Base-by-base conservation (phyloP, 352 stramenopile genomes). In the Pelagophyceae sp. region DNA sequence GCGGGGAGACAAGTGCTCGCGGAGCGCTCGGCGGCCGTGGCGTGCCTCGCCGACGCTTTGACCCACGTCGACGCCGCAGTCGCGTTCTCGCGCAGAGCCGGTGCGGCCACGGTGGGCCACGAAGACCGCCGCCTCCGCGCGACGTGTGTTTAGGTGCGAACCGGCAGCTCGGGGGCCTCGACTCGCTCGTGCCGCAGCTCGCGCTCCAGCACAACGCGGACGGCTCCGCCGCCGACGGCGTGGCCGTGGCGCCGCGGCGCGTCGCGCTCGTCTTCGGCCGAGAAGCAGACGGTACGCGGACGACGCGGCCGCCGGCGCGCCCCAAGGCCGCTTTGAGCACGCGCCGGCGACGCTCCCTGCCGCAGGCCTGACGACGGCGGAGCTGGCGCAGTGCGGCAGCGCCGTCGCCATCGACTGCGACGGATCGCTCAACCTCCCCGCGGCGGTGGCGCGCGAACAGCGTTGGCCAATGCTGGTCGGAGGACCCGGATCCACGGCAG, bases 241-340 rank as follows among this genome's bases (percentile, higher is more conserved):
- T 65, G 17, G 58, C 58, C 17, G 58, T n/a, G 58, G 40, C 6
- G 20, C 6, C 40, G 6, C 40, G 40, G 6, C 58, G 58, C 58
- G 58, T 65, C 29, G 58, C 58, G 58, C 58, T 65, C 58, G 58
- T 65, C 23, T 65, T 65, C 58, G 58, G 58, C 23, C 58, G 58
- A 2, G 58, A 65, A n/a, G 58, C 58, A 2, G 58, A 65, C 58
- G n/a, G n/a, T n/a, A n/a, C n/a, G n/a, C n/a, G n/a, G n/a, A n/a
- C n/a, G n/a, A n/a, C n/a, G n/a, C n/a, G n/a, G n/a, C n/a, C n/a
- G n/a, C n/a, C n/a, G n/a, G n/a, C n/a, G n/a, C n/a, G n/a, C n/a
- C n/a, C n/a, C n/a, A n/a, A n/a, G n/a, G n/a, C n/a, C n/a, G n/a
- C n/a, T n/a, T n/a, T n/a, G n/a, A n/a, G n/a, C n/a, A n/a, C n/a